phyloP scores from a whole-genome alignment of 768 basidiomycete genomes.

The Boletus vermiculosoides region DNA sequence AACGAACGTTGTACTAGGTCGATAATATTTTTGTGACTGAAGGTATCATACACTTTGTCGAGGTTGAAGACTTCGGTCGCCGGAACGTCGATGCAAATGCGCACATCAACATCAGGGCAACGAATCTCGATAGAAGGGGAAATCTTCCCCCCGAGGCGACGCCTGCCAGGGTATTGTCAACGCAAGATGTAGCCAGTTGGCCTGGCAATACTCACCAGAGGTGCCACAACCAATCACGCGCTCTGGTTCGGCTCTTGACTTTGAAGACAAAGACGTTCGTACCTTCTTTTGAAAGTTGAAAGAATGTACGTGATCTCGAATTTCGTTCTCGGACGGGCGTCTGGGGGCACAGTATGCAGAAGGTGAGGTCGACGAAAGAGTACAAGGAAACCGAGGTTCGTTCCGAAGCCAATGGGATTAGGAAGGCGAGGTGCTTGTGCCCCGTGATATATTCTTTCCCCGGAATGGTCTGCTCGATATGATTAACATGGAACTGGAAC shows the following conservation, averaged over 20 bases:
- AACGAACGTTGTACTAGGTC: slow-evolving; percentile 54
- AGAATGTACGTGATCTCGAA: slow-evolving; percentile 45
- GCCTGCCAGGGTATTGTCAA: slow-evolving; percentile 43
- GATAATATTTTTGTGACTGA: slow-evolving; percentile 63
- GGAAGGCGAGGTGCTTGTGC: slow-evolving; percentile 75
- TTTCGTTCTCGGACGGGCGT: slow-evolving; percentile 41
- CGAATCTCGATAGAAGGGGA: slow-evolving; percentile 68
- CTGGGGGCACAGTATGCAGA: slow-evolving; percentile 70
- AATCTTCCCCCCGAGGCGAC: slow-evolving; percentile 66
- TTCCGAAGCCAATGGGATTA: slow-evolving; percentile 66
- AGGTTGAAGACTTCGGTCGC: slow-evolving; percentile 38
- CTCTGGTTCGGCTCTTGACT: slow-evolving; percentile 68
- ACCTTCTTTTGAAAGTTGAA: slow-evolving; percentile 56
- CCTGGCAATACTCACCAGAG: slow-evolving; percentile 56
- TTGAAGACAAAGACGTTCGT: slow-evolving; percentile 90
- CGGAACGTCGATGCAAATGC: slow-evolving; percentile 71
- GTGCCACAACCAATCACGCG: slow-evolving; percentile 88
- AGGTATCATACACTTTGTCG: slow-evolving; percentile 44
- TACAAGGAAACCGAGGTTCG: slow-evolving; percentile 79
- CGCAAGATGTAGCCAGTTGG: not conserved
- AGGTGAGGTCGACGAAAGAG: slow-evolving; percentile 82
- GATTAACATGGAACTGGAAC: slow-evolving; percentile 2
- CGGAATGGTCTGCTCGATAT: slow-evolving; percentile 49
- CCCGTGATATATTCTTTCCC: slow-evolving; percentile 65
- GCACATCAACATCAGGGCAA: slow-evolving; percentile 64